Conservation (phyloP, 257 asterid species). For the Scutellaria minor region DNA sequence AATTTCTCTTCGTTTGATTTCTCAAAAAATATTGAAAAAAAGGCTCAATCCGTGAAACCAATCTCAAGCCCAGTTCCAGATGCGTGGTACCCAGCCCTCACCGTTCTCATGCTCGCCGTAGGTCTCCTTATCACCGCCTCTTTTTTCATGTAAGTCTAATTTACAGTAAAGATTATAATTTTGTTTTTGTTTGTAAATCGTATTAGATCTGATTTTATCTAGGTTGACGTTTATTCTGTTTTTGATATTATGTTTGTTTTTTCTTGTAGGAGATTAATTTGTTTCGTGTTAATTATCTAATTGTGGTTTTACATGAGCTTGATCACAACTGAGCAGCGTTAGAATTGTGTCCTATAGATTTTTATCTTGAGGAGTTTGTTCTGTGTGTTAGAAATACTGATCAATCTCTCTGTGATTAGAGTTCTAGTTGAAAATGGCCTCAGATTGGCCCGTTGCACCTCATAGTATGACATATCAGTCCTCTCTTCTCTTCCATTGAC, state of each 20-base stretch:
- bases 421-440: not conserved
- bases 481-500: not conserved
- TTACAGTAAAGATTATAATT: not conserved
- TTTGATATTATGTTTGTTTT: not conserved
- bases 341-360: constrained; percentile 20
- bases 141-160: constrained; percentile 78
- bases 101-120: constrained; percentile 73
- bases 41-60: constrained; percentile 81
- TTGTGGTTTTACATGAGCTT: constrained; percentile 27
- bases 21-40: not conserved
- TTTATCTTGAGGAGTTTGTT: constrained; percentile 12
- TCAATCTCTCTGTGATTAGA: not conserved
- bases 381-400: not conserved
- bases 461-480: not conserved
- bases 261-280: constrained; percentile 14
- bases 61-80: constrained; percentile 92
- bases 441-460: not conserved
- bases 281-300: constrained; percentile 13
- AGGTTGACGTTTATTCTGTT: not conserved
- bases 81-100: constrained; percentile 86
- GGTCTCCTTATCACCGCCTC: constrained; percentile 86
- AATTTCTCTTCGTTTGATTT: constrained; percentile 24
- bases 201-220: constrained; percentile 30
- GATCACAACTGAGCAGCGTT: constrained; percentile 27
- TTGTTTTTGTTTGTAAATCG: constrained; percentile 4